Percentiles rank a stretch among this genome's conserved stretches.
These are phyloP conservation scores for Litsea cubeba DNA, from an alignment of 164 flowering plant species.

Conservation along the genomic window DNA sequence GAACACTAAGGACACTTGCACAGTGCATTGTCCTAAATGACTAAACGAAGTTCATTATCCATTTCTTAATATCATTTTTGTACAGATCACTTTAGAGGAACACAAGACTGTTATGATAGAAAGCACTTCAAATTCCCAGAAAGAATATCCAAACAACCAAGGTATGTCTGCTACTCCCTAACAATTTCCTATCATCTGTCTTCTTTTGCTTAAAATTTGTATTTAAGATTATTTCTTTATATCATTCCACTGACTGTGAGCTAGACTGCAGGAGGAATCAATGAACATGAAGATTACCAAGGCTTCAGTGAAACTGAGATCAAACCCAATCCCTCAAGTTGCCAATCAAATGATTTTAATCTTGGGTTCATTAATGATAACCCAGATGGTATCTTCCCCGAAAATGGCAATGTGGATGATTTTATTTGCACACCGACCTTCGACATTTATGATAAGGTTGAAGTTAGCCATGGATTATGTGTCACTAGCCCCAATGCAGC, in stretches of 20 bases:
- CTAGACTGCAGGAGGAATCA: slow-evolving; percentile 32
- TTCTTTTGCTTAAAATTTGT: neutral
- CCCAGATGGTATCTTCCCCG: slow-evolving; percentile 28
- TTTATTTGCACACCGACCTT: slow-evolving; percentile 35
- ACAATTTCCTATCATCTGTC: neutral
- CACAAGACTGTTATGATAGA: slow-evolving; percentile 50
- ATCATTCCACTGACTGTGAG: slow-evolving; percentile 6
- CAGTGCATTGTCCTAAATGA: too few relatives aligned
- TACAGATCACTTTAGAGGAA: slow-evolving; percentile 44
- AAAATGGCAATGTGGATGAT: slow-evolving; percentile 29
- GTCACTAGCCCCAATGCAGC: slow-evolving; percentile 56
- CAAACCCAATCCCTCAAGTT: neutral
- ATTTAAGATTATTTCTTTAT: neutral
- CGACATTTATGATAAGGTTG: slow-evolving; percentile 52
- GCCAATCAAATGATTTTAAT: slow-evolving; percentile 28
- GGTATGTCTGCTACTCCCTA: slow-evolving; percentile 20
- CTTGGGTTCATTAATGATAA: slow-evolving; percentile 42
- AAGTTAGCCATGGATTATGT: slow-evolving; percentile 65
- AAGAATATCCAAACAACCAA: slow-evolving; percentile 26
- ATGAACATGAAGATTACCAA: neutral
- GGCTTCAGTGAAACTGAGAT: slow-evolving; percentile 24
- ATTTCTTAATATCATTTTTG: too few relatives aligned
- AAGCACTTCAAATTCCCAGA: slow-evolving; percentile 38
- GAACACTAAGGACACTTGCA: too few relatives aligned
- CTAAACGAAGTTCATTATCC: too few relatives aligned